Evolutionary conservation across 257 asterid species (phyloP).

Genomic region (Solanum pennellii): DNA sequence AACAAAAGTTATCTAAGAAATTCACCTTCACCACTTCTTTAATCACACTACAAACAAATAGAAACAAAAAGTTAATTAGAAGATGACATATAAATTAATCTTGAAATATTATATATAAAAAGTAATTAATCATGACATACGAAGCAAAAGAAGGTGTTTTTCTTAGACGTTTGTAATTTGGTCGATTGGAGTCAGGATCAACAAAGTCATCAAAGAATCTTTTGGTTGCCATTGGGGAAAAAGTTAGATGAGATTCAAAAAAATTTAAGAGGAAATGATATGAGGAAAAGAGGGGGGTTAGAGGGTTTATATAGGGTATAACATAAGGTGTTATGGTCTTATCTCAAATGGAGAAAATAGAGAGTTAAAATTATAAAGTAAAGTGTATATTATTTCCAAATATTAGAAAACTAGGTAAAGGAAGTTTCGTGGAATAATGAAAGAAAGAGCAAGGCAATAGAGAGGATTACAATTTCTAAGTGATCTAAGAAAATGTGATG

Average conservation of each 20-base stretch:
- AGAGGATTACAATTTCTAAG: not conserved
- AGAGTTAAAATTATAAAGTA: not conserved
- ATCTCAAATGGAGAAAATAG: not conserved
- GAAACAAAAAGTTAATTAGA: not conserved
- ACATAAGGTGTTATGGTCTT: not conserved
- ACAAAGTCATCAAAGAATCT: constrained; percentile 20
- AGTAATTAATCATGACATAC: constrained; percentile 14
- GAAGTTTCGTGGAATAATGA: constrained; percentile 40
- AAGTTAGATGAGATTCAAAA: not conserved
- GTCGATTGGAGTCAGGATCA: constrained; percentile 26
- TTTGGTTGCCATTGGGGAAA: constrained; percentile 46
- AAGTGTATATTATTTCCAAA: not conserved
- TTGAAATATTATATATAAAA: not conserved
- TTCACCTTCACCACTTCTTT: constrained; percentile 49
- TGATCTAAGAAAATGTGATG: constrained; percentile 11
- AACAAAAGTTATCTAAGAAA: constrained; percentile 44
- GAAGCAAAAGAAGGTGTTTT: constrained; percentile 45
- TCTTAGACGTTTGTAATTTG: constrained; percentile 37
- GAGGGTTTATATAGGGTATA: not conserved
- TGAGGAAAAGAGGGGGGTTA: not conserved
- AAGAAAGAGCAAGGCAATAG: constrained; percentile 29
- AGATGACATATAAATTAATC: not conserved
- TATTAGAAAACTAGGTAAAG: not conserved
- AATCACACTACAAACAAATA: constrained; percentile 27
- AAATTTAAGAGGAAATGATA: not conserved